Conservation (phyloP, 1,139 yeast genomes). For the Hemisphaericaspora xylofermentans region DNA sequence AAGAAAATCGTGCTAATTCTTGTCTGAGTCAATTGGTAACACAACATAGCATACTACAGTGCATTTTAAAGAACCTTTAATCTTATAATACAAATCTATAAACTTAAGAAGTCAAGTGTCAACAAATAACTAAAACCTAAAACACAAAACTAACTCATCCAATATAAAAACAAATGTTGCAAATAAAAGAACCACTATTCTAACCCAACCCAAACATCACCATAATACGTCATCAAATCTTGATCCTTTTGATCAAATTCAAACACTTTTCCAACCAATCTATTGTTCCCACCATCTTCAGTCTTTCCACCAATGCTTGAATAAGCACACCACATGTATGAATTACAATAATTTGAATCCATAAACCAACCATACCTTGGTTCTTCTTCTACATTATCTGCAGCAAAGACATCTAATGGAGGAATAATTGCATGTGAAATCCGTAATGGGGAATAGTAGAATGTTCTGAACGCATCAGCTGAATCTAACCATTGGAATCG, state of each 20-base stretch:
- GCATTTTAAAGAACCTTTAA: too few relatives aligned
- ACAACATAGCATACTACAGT: too few relatives aligned
- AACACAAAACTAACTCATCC: too few relatives aligned
- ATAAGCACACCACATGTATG: conserved; percentile 48
- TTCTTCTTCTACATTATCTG: conserved; percentile 30
- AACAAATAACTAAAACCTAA: too few relatives aligned
- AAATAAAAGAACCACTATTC: conserved; percentile 20
- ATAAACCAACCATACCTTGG: conserved; percentile 34
- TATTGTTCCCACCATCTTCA: conserved; percentile 22
- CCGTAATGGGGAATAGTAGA: conserved; percentile 25
- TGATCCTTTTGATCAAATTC: conserved; percentile 24
- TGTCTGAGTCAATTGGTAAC: too few relatives aligned
- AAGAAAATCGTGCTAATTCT: too few relatives aligned
- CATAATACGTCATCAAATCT: conserved; percentile 28
- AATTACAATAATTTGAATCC: conserved; percentile 36
- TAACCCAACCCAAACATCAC: conserved; percentile 37
- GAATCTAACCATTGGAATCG: conserved; percentile 23
- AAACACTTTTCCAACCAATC: conserved; percentile 25
- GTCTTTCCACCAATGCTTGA: conserved; percentile 39
- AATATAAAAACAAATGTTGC: too few relatives aligned
- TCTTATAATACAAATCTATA: too few relatives aligned
- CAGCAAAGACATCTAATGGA: conserved; percentile 22
- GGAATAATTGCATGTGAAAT: conserved; percentile 34
- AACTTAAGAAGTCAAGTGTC: too few relatives aligned
- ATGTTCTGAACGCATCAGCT: conserved; percentile 25